These are phyloP conservation scores for Ceratocystis ficicola DNA, from an alignment of 2,329 filamentous ascomycete genomes.

Conservation along the genomic window DNA sequence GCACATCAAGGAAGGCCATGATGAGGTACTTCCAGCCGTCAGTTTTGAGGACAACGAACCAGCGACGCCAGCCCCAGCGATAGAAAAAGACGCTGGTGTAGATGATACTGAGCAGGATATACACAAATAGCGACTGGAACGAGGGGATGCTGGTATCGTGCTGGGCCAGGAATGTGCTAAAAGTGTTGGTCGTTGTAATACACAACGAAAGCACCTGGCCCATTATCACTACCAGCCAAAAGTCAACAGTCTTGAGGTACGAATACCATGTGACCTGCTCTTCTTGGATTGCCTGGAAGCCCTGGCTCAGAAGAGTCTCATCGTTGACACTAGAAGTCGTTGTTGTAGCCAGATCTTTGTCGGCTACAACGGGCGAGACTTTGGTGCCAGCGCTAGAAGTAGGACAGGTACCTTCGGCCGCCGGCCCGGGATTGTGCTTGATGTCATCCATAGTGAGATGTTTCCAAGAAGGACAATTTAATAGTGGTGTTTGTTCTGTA, in stretches of 20 bases:
- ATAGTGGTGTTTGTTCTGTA: conserved; percentile 14
- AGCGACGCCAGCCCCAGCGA: conserved; percentile 63
- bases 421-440: not conserved
- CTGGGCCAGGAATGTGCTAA: conserved; percentile 58
- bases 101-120: conserved; percentile 67
- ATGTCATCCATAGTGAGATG: conserved; percentile 12
- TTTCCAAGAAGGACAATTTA: conserved; percentile 22
- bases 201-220: conserved; percentile 79
- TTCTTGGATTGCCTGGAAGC: conserved; percentile 44
- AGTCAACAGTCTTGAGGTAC: conserved; percentile 73
- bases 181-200: conserved; percentile 87
- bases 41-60: conserved; percentile 47
- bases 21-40: conserved; percentile 93
- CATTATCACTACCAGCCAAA: conserved; percentile 70
- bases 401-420: not conserved
- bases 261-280: conserved; percentile 49
- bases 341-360: conserved; percentile 13
- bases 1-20: conserved; percentile 82
- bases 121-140: conserved; percentile 94
- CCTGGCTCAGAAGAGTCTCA: conserved; percentile 36
- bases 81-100: conserved; percentile 73
- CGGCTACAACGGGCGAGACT: conserved; percentile 12
- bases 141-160: conserved; percentile 71
- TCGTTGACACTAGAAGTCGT: conserved; percentile 23
- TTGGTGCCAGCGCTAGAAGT: conserved; percentile 23